Evolutionary conservation across 176 grass and related monocot species (phyloP).

Genomic region (Triticum aestivum): IWGSC_CS_RefSeq_v2.1 NC_057803.1:620880234-620880733

Average conservation of each 20-base stretch:
- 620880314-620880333: not conserved
- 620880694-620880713: constrained; percentile 15
- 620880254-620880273: not conserved
- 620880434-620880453: not conserved
- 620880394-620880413: not conserved
- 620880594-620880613: not conserved
- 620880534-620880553: not conserved
- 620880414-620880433: not conserved
- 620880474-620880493: not conserved
- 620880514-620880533: constrained; percentile 1
- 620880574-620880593: not conserved
- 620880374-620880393: not conserved
- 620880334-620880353: not conserved
- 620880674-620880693: not conserved
- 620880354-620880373: not conserved
- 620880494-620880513: constrained; percentile 1
- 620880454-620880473: not conserved
- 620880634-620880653: not conserved
- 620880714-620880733: not conserved
- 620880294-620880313: not conserved
- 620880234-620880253: not conserved
- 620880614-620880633: not conserved
- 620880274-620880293: not conserved
- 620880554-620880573: not conserved
- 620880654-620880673: not conserved